Conservation (phyloP, 2,329 filamentous ascomycete species). For the Ophidiomyces ophidiicola region DNA sequence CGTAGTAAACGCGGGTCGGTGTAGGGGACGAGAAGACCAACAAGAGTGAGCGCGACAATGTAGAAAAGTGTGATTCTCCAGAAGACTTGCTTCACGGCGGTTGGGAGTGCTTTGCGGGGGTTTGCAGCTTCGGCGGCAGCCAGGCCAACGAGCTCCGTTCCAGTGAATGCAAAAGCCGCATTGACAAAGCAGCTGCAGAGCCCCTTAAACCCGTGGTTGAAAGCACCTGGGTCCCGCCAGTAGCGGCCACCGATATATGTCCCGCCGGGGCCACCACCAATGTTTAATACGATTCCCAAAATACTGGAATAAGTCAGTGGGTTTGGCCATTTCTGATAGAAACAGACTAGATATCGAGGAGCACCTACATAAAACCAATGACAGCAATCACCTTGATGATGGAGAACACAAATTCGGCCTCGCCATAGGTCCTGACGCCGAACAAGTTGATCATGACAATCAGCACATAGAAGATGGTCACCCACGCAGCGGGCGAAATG, state of each 20-base stretch:
- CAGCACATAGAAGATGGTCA: slow-evolving; percentile 45
- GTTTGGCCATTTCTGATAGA: slow-evolving; percentile 24
- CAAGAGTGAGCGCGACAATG: slow-evolving; percentile 42
- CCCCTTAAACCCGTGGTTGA: slow-evolving; percentile 45
- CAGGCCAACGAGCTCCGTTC: slow-evolving; percentile 42
- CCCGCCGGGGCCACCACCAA: slow-evolving; percentile 52
- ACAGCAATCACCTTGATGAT: slow-evolving; percentile 42
- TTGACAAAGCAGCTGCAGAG: slow-evolving; percentile 48
- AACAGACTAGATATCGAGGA: slow-evolving; percentile 19
- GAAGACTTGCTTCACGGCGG: slow-evolving; percentile 43
- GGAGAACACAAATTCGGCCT: slow-evolving; percentile 43
- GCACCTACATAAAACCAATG: slow-evolving; percentile 44
- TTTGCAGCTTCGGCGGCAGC: slow-evolving; percentile 46
- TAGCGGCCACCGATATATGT: slow-evolving; percentile 54
- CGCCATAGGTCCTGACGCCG: slow-evolving; percentile 39
- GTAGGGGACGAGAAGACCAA: slow-evolving; percentile 55
- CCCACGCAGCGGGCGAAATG: slow-evolving; percentile 29
- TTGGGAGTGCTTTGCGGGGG: slow-evolving; percentile 42
- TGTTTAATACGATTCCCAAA: slow-evolving; percentile 50
- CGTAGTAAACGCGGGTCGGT: slow-evolving; percentile 47
- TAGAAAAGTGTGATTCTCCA: slow-evolving; percentile 48
- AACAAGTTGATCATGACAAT: slow-evolving; percentile 51
- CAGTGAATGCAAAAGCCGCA: slow-evolving; percentile 28
- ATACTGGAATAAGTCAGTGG: slow-evolving; percentile 38
- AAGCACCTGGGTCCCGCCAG: slow-evolving; percentile 52